A percentile compares a stretch with the other conserved stretches of the same genome.
phyloP scores from a whole-genome alignment of 2,329 filamentous ascomycete species.

The Pseudogymnoascus sp. region DNA sequence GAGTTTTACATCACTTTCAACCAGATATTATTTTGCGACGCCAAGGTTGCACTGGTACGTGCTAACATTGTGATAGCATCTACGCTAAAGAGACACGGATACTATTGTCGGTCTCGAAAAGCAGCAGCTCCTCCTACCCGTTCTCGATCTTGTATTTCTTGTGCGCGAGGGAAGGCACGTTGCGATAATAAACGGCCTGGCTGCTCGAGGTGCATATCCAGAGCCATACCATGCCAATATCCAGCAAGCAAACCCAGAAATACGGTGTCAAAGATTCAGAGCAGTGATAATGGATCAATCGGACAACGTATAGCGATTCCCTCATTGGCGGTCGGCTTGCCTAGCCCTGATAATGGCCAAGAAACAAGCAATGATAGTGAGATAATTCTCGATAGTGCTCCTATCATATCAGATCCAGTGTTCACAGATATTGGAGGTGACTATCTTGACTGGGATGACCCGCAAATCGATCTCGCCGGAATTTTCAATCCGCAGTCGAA shows the following conservation, averaged over 20 bases:
- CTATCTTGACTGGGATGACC: conserved; percentile 18
- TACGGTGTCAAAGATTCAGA: conserved; percentile 10
- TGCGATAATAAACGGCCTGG: conserved; percentile 31
- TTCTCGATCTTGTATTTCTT: conserved; percentile 31
- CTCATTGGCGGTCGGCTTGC: conserved; percentile 10
- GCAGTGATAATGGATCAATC: conserved; percentile 10
- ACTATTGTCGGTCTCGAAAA: conserved; percentile 36
- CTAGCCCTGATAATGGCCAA: conserved; percentile 10
- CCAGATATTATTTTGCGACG: conserved; percentile 7
- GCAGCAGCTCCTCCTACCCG: conserved; percentile 18
- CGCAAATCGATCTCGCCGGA: conserved; percentile 18
- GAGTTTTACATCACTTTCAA: conserved; percentile 16
- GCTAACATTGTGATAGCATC: conserved; percentile 24
- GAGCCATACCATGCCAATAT: conserved; percentile 32
- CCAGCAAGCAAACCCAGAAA: conserved; percentile 17
- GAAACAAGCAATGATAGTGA: conserved; percentile 14
- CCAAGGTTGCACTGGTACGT: conserved; percentile 11
- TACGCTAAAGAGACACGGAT: conserved; percentile 37
- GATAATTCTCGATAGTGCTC: conserved; percentile 13
- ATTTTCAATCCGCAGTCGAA: conserved; percentile 17
- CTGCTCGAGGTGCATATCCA: conserved; percentile 33
- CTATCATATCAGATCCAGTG: conserved; percentile 15
- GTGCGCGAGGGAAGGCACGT: conserved; percentile 30
- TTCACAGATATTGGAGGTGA: conserved; percentile 13
- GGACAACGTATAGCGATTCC: not conserved